phyloP scores from a whole-genome alignment of 768 basidiomycete species.

The Lactarius sp. region DNA sequence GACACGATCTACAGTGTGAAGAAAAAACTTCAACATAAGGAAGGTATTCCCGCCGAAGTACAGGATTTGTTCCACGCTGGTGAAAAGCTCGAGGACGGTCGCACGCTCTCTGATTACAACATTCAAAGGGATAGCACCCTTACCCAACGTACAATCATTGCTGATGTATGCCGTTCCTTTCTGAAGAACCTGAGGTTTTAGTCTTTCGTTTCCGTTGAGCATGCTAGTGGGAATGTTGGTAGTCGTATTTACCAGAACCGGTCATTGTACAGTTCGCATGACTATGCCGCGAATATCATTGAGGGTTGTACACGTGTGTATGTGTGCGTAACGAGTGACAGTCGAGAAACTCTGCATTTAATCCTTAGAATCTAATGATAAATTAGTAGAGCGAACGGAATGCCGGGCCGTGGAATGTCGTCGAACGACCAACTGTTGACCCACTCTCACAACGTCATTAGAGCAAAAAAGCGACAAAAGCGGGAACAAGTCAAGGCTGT shows the following conservation, averaged over 20 bases:
- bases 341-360: too few species aligned
- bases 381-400: not conserved
- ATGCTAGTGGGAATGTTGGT: not conserved
- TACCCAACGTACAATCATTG: too few species aligned
- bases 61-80: slow-evolving; percentile 20
- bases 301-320: too few species aligned
- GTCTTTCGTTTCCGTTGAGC: slow-evolving; percentile 49
- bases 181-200: not conserved
- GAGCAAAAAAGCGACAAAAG: slow-evolving; percentile 62
- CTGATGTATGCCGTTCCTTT: not conserved
- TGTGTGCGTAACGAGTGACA: too few species aligned
- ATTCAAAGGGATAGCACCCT: slow-evolving; percentile 22
- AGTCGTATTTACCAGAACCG: not conserved
- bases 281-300: slow-evolving; percentile 8
- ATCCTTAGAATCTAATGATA: too few species aligned
- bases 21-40: slow-evolving; percentile 23
- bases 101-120: slow-evolving; percentile 23
- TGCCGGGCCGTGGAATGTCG: slow-evolving; percentile 22
- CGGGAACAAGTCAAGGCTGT: slow-evolving; percentile 70
- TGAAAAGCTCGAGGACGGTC: slow-evolving; percentile 23
- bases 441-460: slow-evolving; percentile 54
- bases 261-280: not conserved
- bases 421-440: slow-evolving; percentile 57
- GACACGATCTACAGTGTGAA: slow-evolving; percentile 23
- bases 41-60: slow-evolving; percentile 22